phyloP scores from a whole-genome alignment of 2,329 filamentous ascomycete genomes.

The Epichloe elymi region DNA sequence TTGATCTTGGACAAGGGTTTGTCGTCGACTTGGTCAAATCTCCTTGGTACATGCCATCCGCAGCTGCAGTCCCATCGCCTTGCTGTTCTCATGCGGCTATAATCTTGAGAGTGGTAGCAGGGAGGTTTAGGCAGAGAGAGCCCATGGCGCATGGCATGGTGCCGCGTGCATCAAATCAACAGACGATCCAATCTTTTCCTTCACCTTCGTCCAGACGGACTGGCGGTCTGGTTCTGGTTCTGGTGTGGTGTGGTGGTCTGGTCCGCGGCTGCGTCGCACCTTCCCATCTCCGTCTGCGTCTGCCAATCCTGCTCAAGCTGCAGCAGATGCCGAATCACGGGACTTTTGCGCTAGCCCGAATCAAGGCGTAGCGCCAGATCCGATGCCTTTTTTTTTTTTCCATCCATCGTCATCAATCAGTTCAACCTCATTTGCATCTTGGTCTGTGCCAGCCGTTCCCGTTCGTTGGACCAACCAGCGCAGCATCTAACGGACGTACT shows the following conservation, averaged over 20 bases:
- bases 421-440: neutral
- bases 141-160: no score
- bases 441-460: neutral
- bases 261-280: neutral
- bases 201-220: neutral
- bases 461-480: neutral
- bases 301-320: neutral
- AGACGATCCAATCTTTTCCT: neutral
- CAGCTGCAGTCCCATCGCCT: neutral
- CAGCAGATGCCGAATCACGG: slow-evolving; percentile 1
- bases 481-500: neutral
- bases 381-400: neutral
- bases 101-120: no score
- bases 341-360: slow-evolving; percentile 1
- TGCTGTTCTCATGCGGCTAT: neutral
- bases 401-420: neutral
- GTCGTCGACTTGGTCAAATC: neutral
- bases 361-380: neutral
- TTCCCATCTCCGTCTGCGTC: neutral
- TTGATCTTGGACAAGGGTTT: neutral
- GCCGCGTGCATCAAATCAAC: no score
- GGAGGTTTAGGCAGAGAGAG: no score
- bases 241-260: neutral
- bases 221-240: neutral
- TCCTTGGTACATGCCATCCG: neutral